Conservation (phyloP, 2,329 filamentous ascomycete species). For the Fusarium sp. region DNA sequence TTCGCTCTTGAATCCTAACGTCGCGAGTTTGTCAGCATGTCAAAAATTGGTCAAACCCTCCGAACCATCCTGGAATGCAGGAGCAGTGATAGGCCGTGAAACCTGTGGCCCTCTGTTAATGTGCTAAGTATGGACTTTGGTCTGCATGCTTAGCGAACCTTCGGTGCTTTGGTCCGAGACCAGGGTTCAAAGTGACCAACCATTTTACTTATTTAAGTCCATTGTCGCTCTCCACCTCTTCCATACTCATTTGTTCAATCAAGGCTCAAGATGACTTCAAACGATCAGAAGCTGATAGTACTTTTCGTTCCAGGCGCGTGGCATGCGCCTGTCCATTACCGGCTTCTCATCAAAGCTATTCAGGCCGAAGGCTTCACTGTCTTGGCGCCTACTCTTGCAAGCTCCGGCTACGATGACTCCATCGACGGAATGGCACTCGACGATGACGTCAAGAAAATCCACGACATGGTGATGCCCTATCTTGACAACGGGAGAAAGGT, state of each 20-base stretch:
- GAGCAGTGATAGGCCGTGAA: neutral
- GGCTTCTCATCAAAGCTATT: conserved; percentile 19
- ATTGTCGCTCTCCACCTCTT: fast-evolving
- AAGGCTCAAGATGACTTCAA: neutral
- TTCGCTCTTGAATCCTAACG: too few species aligned
- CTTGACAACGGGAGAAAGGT: conserved; percentile 18
- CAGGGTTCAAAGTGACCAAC: neutral
- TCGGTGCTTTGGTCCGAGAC: neutral
- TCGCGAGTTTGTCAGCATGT: too few species aligned
- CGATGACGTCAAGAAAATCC: conserved; percentile 29
- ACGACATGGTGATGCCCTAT: neutral
- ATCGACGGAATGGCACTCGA: conserved; percentile 22
- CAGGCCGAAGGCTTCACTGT: conserved; percentile 15
- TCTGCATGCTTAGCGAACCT: neutral
- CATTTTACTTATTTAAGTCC: neutral
- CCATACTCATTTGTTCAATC: fast-evolving
- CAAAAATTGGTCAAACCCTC: too few species aligned
- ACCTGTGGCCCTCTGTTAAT: neutral
- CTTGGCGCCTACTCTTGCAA: conserved; percentile 22
- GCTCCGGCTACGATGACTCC: conserved; percentile 31
- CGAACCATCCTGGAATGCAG: neutral
- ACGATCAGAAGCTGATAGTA: conserved; percentile 18
- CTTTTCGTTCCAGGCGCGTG: conserved; percentile 37
- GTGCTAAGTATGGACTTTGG: too few species aligned
- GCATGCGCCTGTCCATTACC: conserved; percentile 38